A percentile compares a stretch with the other conserved stretches of the same genome.
phyloP scores from a whole-genome alignment of 805 yeast species.

The Tetrapisispora nanseiensis region DNA sequence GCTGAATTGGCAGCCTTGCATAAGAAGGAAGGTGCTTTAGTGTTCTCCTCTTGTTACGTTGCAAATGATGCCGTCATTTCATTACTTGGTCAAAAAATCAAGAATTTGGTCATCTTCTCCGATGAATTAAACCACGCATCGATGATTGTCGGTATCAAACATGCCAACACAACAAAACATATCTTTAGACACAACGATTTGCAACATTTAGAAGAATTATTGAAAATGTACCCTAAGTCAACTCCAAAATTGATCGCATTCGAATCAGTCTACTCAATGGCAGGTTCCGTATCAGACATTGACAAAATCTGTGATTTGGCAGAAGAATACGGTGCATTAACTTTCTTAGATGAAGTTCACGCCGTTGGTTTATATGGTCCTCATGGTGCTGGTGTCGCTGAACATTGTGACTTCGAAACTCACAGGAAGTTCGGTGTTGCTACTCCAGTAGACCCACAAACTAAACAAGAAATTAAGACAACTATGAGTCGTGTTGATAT shows the following conservation, averaged over 20 bases:
- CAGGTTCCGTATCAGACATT: constrained; percentile 94
- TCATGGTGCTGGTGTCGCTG: constrained; percentile 99
- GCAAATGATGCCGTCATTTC: constrained; percentile 94
- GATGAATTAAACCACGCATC: constrained; percentile 95
- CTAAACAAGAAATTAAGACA: constrained; percentile 1
- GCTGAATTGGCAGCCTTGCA: constrained; percentile 81
- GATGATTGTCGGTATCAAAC: constrained; percentile 91
- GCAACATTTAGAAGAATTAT: constrained; percentile 66
- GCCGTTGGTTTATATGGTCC: constrained; percentile 99
- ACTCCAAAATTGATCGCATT: constrained; percentile 93
- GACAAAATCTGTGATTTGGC: constrained; percentile 90
- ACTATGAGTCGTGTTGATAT: constrained; percentile 81
- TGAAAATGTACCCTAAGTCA: constrained; percentile 73
- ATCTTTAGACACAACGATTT: constrained; percentile 88
- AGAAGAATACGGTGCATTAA: constrained; percentile 92
- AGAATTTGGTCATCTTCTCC: constrained; percentile 81
- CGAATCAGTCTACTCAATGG: constrained; percentile 96
- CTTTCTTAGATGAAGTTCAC: constrained; percentile 96
- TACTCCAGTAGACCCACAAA: constrained; percentile 31
- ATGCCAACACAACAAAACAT: constrained; percentile 81
- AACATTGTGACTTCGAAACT: constrained; percentile 81
- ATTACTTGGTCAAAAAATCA: constrained; percentile 81
- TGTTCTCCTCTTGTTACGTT: constrained; percentile 90
- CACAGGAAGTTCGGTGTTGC: constrained; percentile 62
- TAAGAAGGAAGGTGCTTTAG: constrained; percentile 90